A percentile compares a stretch with the other conserved stretches of the same genome.
Evolutionary conservation across 345 rosid genomes (phyloP).

Genomic region (Syzygium aqueum): DNA sequence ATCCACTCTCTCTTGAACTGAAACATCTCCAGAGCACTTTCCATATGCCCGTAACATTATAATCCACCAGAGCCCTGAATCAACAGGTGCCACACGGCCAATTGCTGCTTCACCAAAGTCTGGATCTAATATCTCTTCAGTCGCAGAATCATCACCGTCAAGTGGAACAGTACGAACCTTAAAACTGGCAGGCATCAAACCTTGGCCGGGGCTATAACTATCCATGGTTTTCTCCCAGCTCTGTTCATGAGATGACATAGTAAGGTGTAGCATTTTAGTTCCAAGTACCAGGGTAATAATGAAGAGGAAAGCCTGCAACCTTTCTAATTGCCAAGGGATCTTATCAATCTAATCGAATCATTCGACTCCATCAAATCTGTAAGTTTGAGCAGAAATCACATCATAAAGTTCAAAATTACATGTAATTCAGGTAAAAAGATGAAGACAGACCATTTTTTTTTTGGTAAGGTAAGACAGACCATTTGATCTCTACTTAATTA

Average conservation of each 20-base stretch:
- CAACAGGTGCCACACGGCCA: constrained; percentile 98
- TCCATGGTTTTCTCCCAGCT: constrained; percentile 99
- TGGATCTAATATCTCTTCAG: constrained; percentile 87
- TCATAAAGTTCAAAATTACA: not conserved
- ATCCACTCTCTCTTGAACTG: constrained; percentile 87
- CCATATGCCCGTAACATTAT: constrained; percentile 88
- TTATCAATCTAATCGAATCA: not conserved
- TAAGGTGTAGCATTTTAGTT: not conserved
- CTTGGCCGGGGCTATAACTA: constrained; percentile 95
- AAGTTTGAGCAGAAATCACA: not conserved
- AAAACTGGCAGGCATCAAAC: constrained; percentile 95
- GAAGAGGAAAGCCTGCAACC: not conserved
- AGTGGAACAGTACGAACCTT: constrained; percentile 82
- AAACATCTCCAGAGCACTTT: constrained; percentile 74
- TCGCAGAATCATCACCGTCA: constrained; percentile 72
- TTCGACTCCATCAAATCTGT: not conserved
- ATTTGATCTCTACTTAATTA: not conserved
- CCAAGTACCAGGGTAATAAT: not conserved
- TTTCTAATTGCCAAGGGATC: not conserved
- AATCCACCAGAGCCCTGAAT: constrained; percentile 97
- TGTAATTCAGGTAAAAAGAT: not conserved
- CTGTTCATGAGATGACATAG: constrained; percentile 17
- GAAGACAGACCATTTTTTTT: not conserved
- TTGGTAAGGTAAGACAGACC: not conserved
- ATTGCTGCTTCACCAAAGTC: constrained; percentile 97